Conservation (phyloP, 1,139 yeast genomes). For the Diutina siamensis region DNA sequence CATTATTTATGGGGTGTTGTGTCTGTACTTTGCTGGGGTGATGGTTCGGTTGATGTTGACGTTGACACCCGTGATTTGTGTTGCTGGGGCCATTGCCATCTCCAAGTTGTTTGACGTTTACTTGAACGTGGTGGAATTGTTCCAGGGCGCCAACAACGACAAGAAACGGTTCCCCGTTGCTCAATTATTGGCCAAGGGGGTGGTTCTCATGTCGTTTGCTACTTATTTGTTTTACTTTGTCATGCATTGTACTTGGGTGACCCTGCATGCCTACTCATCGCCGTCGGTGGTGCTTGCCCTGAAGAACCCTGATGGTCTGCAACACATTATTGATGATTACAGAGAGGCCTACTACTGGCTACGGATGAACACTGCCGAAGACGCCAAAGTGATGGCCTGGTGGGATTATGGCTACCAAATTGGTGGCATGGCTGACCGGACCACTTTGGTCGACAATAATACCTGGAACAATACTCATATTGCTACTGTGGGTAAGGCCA, state of each 20-base stretch:
- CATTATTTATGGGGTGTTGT: conserved; percentile 80
- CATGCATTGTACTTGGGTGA: conserved; percentile 95
- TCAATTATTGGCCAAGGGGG: conserved; percentile 40
- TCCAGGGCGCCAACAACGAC: conserved; percentile 5
- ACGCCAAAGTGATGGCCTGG: conserved; percentile 96
- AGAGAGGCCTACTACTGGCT: conserved; percentile 99
- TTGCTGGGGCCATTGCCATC: conserved; percentile 75
- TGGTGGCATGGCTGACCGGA: conserved; percentile 99
- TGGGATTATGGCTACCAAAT: conserved; percentile 99
- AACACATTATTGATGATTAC: conserved; percentile 83
- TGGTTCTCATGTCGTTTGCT: conserved; percentile 61
- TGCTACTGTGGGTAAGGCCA: conserved; percentile 98
- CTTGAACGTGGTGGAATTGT: conserved; percentile 48
- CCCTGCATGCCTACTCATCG: conserved; percentile 89
- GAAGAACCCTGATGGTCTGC: conserved; percentile 73
- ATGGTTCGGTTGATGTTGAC: conserved; percentile 98
- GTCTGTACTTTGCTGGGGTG: conserved; percentile 97
- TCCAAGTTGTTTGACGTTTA: conserved; percentile 79
- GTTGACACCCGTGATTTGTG: conserved; percentile 91
- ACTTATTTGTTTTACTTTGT: conserved; percentile 77
- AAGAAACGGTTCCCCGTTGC: conserved; percentile 17
- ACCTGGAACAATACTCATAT: conserved; percentile 99
- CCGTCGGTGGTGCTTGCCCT: conserved; percentile 96
- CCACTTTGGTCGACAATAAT: conserved; percentile 95
- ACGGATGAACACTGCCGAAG: conserved; percentile 95